A percentile compares a stretch with the other conserved stretches of the same genome.
Conservation (phyloP, 2,329 filamentous ascomycete species). For the Penicillium griseofulvum region DNA sequence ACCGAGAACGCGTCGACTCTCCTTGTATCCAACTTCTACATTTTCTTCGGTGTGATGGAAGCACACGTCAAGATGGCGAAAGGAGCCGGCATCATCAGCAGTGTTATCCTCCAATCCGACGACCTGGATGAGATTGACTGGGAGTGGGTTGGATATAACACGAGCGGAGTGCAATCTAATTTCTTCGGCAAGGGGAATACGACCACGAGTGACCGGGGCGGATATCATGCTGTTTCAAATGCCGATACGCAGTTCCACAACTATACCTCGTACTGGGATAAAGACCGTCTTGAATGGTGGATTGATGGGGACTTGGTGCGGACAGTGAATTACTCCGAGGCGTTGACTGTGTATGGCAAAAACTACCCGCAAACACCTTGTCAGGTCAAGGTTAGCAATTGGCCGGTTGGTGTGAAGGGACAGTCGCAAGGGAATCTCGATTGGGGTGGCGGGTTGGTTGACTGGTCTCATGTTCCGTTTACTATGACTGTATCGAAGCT, state of each 20-base stretch:
- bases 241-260: slow-evolving; percentile 53
- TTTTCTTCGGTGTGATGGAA: slow-evolving; percentile 80
- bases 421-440: slow-evolving; percentile 51
- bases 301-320: slow-evolving; percentile 62
- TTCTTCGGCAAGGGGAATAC: slow-evolving; percentile 93
- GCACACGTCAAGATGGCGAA: slow-evolving; percentile 71
- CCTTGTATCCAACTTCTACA: slow-evolving; percentile 73
- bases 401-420: slow-evolving; percentile 58
- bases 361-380: slow-evolving; percentile 71
- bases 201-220: slow-evolving; percentile 72
- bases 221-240: slow-evolving; percentile 65
- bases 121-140: slow-evolving; percentile 85
- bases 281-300: slow-evolving; percentile 63
- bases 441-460: slow-evolving; percentile 67
- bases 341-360: slow-evolving; percentile 48
- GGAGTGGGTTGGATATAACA: slow-evolving; percentile 42
- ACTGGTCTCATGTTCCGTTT: slow-evolving; percentile 65
- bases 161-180: slow-evolving; percentile 66
- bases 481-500: slow-evolving; percentile 69
- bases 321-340: slow-evolving; percentile 59
- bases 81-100: slow-evolving; percentile 73
- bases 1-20: slow-evolving; percentile 74
- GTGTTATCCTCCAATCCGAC: slow-evolving; percentile 78
- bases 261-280: slow-evolving; percentile 63
- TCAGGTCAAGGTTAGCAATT: slow-evolving; percentile 67